These are phyloP conservation scores for Clitopilus passeckerianus DNA, from an alignment of 768 basidiomycete genomes.

Conservation along the genomic window DNA sequence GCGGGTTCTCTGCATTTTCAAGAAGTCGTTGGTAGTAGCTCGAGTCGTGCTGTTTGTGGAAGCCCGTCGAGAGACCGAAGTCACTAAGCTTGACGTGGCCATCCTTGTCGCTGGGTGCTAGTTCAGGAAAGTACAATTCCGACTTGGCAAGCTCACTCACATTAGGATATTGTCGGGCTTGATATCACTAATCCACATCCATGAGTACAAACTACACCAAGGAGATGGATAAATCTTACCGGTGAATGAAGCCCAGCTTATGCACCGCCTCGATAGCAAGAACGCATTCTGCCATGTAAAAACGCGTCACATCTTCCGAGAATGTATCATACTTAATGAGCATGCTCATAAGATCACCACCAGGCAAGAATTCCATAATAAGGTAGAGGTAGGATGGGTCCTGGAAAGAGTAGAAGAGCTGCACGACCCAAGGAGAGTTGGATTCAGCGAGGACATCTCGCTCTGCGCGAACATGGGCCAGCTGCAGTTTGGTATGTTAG, in stretches of 20 bases:
- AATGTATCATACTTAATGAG: slow-evolving; percentile 99
- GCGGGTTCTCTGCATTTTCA: slow-evolving; percentile 54
- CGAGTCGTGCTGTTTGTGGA: slow-evolving; percentile 97
- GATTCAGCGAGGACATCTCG: slow-evolving; percentile 95
- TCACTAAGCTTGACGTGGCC: slow-evolving; percentile 98
- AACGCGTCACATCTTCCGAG: slow-evolving; percentile 95
- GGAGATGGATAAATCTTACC: slow-evolving; percentile 36
- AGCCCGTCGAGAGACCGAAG: slow-evolving; percentile 98
- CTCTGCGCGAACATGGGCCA: slow-evolving; percentile 97
- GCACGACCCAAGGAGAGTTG: slow-evolving; percentile 94
- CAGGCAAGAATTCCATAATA: slow-evolving; percentile 98
- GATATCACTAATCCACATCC: slow-evolving; percentile 69
- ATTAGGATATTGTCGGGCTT: slow-evolving; percentile 92
- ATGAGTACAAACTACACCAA: neutral
- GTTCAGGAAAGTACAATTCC: neutral
- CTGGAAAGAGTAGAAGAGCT: slow-evolving; percentile 98
- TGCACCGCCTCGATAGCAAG: slow-evolving; percentile 98
- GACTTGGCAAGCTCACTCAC: slow-evolving; percentile 40
- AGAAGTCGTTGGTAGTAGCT: slow-evolving; percentile 90
- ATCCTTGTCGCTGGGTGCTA: slow-evolving; percentile 63
- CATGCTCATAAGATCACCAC: slow-evolving; percentile 99
- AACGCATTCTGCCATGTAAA: slow-evolving; percentile 98
- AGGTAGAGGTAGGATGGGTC: slow-evolving; percentile 89
- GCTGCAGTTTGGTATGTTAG: slow-evolving; percentile 38
- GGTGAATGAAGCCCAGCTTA: slow-evolving; percentile 95